These are phyloP conservation scores for Dalechampia spathulata DNA, from an alignment of 441 rosid genomes.

Conservation along the genomic window DNA sequence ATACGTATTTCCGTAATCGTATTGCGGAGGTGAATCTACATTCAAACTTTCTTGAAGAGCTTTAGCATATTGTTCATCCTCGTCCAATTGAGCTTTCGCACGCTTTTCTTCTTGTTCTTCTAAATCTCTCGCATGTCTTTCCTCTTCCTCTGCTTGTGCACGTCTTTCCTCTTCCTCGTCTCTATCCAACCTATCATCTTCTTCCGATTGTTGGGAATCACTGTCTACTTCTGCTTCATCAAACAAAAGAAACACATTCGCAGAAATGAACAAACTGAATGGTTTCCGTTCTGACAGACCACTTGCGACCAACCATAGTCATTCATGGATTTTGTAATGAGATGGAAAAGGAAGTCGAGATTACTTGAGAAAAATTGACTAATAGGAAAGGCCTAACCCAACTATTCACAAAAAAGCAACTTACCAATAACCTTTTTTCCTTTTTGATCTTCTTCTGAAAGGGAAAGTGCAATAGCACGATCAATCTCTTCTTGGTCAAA, in stretches of 20 bases:
- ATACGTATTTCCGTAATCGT: conserved; percentile 32
- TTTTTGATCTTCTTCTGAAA: conserved; percentile 39
- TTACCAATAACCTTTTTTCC: conserved; percentile 59
- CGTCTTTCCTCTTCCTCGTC: conserved; percentile 40
- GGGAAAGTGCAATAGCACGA: conserved; percentile 48
- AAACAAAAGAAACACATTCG: background rate
- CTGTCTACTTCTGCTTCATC: conserved; percentile 30
- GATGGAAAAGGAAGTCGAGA: background rate
- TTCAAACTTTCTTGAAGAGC: conserved; percentile 66
- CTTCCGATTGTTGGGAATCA: conserved; percentile 8
- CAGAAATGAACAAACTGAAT: background rate
- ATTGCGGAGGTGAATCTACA: conserved; percentile 39
- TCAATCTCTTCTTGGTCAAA: conserved; percentile 50
- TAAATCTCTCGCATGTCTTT: conserved; percentile 20
- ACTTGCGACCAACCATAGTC: background rate
- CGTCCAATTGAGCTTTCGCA: conserved; percentile 47
- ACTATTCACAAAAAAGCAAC: conserved; percentile 11
- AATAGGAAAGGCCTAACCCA: conserved; percentile 3
- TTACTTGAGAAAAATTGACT: background rate
- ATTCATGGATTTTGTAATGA: background rate
- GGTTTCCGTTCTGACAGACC: background rate
- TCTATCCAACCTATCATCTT: no score
- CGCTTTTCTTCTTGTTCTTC: conserved; percentile 40
- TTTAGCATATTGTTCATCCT: conserved; percentile 75
- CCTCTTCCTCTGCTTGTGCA: conserved; percentile 53